phyloP scores from a whole-genome alignment of 345 rosid genomes.

The Citrus sp. region DNA sequence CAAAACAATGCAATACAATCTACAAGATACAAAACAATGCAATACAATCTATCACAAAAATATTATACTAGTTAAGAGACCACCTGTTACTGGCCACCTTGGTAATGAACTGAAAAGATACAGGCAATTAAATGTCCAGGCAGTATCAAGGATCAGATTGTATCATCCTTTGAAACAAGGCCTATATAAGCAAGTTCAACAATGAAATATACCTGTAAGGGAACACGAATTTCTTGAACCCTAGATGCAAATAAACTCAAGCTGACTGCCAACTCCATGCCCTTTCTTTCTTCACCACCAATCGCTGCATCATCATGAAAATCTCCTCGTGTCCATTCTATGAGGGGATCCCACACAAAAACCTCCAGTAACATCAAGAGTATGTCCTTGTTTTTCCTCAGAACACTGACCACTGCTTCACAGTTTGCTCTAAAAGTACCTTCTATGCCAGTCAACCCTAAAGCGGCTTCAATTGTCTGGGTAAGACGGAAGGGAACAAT shows the following conservation, averaged over 20 bases:
- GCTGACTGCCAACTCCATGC: slow-evolving; percentile 97
- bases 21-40: slow-evolving; percentile 1
- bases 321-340: slow-evolving; percentile 96
- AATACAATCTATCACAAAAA: background rate
- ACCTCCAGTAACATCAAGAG: slow-evolving; percentile 85
- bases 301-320: slow-evolving; percentile 96
- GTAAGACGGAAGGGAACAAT: slow-evolving; percentile 94
- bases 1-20: background rate
- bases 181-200: background rate
- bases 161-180: background rate
- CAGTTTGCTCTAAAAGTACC: slow-evolving; percentile 80
- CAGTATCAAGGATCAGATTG: background rate
- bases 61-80: slow-evolving; percentile 1
- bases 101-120: background rate
- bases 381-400: slow-evolving; percentile 81
- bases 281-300: slow-evolving; percentile 96
- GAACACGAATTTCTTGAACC: slow-evolving; percentile 93
- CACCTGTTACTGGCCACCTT: background rate
- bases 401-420: slow-evolving; percentile 73
- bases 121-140: slow-evolving; percentile 3
- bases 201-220: slow-evolving; percentile 66
- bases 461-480: slow-evolving; percentile 77
- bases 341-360: slow-evolving; percentile 93
- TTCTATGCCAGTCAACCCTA: slow-evolving; percentile 87
- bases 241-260: slow-evolving; percentile 94